Percentiles rank a stretch among this genome's conserved stretches.
These are phyloP conservation scores for Ophiosphaerella herpotricha DNA, from an alignment of 2,329 filamentous ascomycete species.

Conservation along the genomic window DNA sequence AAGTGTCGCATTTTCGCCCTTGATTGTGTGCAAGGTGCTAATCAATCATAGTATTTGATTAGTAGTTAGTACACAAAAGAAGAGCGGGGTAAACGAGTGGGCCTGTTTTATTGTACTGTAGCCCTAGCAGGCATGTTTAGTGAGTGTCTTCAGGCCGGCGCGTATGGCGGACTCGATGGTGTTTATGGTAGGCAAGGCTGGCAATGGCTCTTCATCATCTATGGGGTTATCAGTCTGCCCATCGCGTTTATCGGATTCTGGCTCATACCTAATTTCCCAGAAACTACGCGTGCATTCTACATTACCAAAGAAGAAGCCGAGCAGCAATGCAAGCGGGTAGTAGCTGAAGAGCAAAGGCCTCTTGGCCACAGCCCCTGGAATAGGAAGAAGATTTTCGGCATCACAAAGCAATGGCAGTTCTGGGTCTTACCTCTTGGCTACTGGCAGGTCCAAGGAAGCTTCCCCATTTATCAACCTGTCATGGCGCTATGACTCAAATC, in stretches of 20 bases:
- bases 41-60: constrained; percentile 31
- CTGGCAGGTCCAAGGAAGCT: constrained; percentile 45
- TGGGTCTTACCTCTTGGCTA: constrained; percentile 55
- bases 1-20: neutral
- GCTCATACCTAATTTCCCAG: constrained; percentile 33
- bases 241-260: constrained; percentile 51
- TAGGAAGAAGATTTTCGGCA: constrained; percentile 50
- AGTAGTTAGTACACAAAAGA: constrained; percentile 51
- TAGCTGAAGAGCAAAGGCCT: constrained; percentile 31
- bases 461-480: constrained; percentile 21
- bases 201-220: constrained; percentile 38
- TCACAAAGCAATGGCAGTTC: constrained; percentile 54
- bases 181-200: constrained; percentile 26
- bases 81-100: constrained; percentile 39
- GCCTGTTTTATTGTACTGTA: constrained; percentile 39
- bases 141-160: constrained; percentile 41
- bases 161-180: constrained; percentile 38
- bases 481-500: constrained; percentile 53
- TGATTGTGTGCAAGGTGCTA: too few species aligned
- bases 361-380: constrained; percentile 47
- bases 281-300: constrained; percentile 44
- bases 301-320: constrained; percentile 31
- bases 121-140: constrained; percentile 42
- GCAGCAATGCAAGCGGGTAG: constrained; percentile 25
- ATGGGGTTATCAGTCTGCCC: constrained; percentile 48